Evolutionary conservation across 805 yeast species (phyloP).

Genomic region (Saccharomycopsis schoenii): DNA sequence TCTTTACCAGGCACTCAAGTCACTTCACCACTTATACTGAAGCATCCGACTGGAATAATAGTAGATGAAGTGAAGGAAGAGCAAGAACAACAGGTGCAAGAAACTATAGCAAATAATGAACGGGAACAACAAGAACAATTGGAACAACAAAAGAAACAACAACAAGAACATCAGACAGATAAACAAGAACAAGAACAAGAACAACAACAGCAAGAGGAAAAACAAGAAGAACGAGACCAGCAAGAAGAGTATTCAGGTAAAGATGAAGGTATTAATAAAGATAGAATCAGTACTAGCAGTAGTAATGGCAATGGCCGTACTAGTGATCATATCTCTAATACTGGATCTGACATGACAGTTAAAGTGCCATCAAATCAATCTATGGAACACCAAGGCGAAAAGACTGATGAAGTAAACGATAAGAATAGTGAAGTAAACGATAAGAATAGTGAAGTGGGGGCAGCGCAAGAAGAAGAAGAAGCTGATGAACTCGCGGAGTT

Average conservation of each 20-base stretch:
- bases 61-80: constrained; percentile 14
- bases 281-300: not conserved
- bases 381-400: constrained; percentile 9
- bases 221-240: constrained; percentile 20
- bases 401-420: constrained; percentile 22
- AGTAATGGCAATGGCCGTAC: not conserved
- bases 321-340: not conserved
- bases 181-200: constrained; percentile 18
- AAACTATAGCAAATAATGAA: constrained; percentile 11
- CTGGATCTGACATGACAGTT: not conserved
- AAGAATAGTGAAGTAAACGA: constrained; percentile 24
- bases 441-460: not conserved
- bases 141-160: constrained; percentile 20
- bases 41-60: not conserved
- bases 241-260: constrained; percentile 15
- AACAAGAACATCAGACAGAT: constrained; percentile 14
- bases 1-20: not conserved
- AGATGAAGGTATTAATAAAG: not conserved
- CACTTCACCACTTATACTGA: not conserved
- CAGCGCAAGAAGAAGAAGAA: not conserved
- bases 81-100: constrained; percentile 20
- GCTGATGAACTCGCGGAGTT: not conserved
- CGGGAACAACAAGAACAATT: not conserved
- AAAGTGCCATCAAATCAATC: not conserved
- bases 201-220: constrained; percentile 19